A percentile compares a stretch with the other conserved stretches of the same genome.
phyloP scores from a whole-genome alignment of 2,329 filamentous ascomycete species.

The Cordyceps javanica region DNA sequence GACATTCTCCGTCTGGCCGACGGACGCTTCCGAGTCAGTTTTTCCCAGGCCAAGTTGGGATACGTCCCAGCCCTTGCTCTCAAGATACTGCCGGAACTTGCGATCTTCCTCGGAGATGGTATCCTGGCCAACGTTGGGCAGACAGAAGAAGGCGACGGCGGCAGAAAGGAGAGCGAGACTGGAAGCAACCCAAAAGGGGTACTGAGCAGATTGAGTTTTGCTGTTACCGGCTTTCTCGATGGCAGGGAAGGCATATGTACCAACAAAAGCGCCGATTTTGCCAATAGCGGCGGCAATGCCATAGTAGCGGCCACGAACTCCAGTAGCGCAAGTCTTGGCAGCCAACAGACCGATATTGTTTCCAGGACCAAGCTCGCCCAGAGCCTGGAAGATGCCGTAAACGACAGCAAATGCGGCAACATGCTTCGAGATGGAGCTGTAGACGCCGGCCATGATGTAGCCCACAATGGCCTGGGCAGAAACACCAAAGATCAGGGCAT shows the following conservation, averaged over 20 bases:
- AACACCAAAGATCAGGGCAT: constrained; percentile 67
- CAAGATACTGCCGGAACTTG: constrained; percentile 68
- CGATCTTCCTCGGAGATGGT: constrained; percentile 75
- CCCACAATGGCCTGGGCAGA: constrained; percentile 69
- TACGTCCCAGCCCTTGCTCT: constrained; percentile 70
- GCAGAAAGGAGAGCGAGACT: constrained; percentile 72
- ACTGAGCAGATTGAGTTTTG: constrained; percentile 60
- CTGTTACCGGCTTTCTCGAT: constrained; percentile 56
- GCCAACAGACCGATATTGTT: constrained; percentile 88
- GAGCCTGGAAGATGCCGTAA: constrained; percentile 32
- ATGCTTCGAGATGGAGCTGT: constrained; percentile 57
- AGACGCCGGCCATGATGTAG: constrained; percentile 83
- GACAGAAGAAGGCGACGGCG: constrained; percentile 46
- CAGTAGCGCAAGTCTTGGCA: constrained; percentile 81
- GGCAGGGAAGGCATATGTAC: constrained; percentile 74
- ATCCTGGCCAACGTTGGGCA: constrained; percentile 78
- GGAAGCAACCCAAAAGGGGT: constrained; percentile 84
- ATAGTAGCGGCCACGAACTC: constrained; percentile 71
- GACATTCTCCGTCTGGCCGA: background rate
- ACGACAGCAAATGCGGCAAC: constrained; percentile 32
- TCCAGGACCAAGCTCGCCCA: constrained; percentile 63
- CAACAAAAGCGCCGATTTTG: constrained; percentile 79
- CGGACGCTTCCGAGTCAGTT: constrained; percentile 15
- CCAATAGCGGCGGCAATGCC: constrained; percentile 66
- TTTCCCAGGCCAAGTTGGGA: constrained; percentile 41